Percentiles rank a stretch among this genome's conserved stretches.
Evolutionary conservation across 2,329 filamentous ascomycete species (phyloP).

Genomic region (Sclerotiophoma versabilis): DNA sequence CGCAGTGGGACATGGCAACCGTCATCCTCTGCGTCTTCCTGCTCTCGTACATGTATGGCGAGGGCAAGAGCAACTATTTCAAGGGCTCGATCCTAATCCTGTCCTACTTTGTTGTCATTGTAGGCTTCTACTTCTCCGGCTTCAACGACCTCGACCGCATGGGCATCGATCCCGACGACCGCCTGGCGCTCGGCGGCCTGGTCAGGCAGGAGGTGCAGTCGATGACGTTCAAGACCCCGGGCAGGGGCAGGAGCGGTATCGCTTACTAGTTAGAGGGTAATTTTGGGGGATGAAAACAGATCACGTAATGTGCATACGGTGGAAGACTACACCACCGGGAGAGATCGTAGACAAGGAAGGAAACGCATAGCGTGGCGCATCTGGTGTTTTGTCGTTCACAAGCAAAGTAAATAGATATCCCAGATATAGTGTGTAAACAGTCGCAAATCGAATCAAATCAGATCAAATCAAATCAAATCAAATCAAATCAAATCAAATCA

Average conservation of each 20-base stretch:
- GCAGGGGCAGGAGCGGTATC: constrained; percentile 31
- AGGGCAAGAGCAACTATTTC: constrained; percentile 99
- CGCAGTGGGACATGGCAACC: constrained; percentile 98
- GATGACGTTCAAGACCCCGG: constrained; percentile 46
- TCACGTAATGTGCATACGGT: too few relatives aligned
- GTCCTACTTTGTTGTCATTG: constrained; percentile 89
- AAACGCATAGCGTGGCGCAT: too few relatives aligned
- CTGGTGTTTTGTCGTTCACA: too few relatives aligned
- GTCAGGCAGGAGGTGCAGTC: constrained; percentile 40
- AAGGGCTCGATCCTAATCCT: constrained; percentile 95
- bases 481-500: too few relatives aligned
- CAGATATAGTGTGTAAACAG: too few relatives aligned
- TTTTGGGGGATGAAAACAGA: too few relatives aligned
- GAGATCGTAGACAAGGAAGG: too few relatives aligned
- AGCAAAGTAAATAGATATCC: too few relatives aligned
- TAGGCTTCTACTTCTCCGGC: constrained; percentile 87
- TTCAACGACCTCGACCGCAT: constrained; percentile 61
- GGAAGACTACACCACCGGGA: too few relatives aligned
- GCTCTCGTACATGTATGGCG: constrained; percentile 95
- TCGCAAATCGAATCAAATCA: too few relatives aligned
- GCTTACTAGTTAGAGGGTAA: too few relatives aligned
- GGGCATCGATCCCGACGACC: constrained; percentile 46
- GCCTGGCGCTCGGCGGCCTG: constrained; percentile 43
- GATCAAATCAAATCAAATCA: too few relatives aligned
- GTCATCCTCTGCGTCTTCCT: constrained; percentile 96